Percentiles rank a stretch among this genome's conserved stretches.
Conservation (phyloP, 805 yeast genomes). For the Saccharomycopsis fibuligera region DNA sequence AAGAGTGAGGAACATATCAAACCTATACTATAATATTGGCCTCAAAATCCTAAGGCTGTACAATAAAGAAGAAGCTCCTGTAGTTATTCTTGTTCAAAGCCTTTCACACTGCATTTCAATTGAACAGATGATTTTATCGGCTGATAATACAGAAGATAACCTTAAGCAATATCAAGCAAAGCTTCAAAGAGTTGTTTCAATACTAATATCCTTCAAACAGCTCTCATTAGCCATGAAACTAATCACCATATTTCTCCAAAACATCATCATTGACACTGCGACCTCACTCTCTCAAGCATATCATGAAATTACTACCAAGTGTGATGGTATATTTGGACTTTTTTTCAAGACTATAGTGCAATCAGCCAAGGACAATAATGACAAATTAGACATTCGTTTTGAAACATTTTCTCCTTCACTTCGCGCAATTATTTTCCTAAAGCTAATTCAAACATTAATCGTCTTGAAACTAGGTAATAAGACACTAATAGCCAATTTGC, state of each 20-base stretch:
- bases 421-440: neutral
- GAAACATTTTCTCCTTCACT: neutral
- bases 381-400: neutral
- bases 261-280: neutral
- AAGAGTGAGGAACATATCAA: constrained; percentile 41
- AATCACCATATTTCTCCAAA: neutral
- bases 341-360: neutral
- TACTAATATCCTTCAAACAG: neutral
- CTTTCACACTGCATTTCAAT: neutral
- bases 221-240: neutral
- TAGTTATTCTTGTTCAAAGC: neutral
- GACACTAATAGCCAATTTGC: constrained; percentile 20
- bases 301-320: neutral
- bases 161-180: constrained; percentile 1
- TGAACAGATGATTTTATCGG: neutral
- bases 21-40: constrained; percentile 38
- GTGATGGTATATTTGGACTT: neutral
- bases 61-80: neutral
- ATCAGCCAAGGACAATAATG: neutral
- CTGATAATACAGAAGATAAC: constrained; percentile 1
- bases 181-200: constrained; percentile 2
- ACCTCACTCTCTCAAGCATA: too few relatives aligned
- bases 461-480: constrained; percentile 10
- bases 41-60: constrained; percentile 20
- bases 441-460: constrained; percentile 4